Evolutionary conservation across 176 grass and related monocot species (phyloP).

Genomic region (Carex cristatella): DNA sequence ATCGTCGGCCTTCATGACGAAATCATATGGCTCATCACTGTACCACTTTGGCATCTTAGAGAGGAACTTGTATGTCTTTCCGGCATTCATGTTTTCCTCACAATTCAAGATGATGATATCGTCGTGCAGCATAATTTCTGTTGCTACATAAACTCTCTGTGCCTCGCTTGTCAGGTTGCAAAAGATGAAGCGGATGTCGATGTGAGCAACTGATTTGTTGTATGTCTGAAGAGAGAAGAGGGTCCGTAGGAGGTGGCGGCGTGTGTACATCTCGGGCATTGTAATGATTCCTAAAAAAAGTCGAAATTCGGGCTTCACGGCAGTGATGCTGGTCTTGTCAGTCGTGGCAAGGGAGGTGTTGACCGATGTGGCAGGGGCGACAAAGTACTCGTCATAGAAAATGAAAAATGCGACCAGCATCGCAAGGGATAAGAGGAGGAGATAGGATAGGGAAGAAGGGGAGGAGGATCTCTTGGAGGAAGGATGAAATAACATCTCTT

Average conservation of each 20-base stretch:
- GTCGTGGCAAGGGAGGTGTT: neutral
- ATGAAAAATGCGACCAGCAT: neutral
- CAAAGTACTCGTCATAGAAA: neutral
- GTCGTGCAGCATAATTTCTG: conserved; percentile 41
- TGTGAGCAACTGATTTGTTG: conserved; percentile 13
- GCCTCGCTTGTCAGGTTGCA: conserved; percentile 63
- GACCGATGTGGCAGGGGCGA: neutral
- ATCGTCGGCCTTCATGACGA: conserved; percentile 83
- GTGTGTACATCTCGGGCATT: conserved; percentile 39
- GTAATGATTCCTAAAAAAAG: conserved; percentile 32
- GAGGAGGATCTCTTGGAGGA: neutral
- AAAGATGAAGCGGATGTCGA: conserved; percentile 68
- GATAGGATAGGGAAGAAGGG: neutral
- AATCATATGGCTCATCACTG: conserved; percentile 34
- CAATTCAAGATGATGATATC: conserved; percentile 67
- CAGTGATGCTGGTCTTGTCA: neutral
- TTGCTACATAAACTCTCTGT: conserved; percentile 42
- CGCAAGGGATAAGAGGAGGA: neutral
- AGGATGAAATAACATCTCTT: neutral
- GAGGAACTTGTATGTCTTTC: conserved; percentile 76
- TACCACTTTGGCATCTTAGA: conserved; percentile 27
- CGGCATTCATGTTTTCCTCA: conserved; percentile 70
- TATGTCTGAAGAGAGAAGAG: conserved; percentile 51
- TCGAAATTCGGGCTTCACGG: conserved; percentile 11
- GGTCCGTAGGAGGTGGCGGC: conserved; percentile 55